A percentile compares a stretch with the other conserved stretches of the same genome.
Conservation (phyloP, 345 rosid species). For the Salix udensis region DNA sequence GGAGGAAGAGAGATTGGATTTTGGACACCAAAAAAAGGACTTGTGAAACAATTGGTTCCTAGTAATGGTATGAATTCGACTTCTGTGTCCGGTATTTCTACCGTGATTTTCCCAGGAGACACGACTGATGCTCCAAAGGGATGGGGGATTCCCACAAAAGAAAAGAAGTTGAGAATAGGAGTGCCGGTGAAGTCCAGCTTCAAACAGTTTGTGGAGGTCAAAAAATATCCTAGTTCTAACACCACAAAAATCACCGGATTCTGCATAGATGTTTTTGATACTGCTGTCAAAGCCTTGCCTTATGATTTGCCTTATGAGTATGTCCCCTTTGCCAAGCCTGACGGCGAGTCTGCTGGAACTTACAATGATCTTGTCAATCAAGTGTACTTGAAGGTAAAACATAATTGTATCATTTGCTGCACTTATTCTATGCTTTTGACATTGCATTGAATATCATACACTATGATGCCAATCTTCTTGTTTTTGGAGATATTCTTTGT, state of each 20-base stretch:
- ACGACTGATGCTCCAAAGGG: conserved; percentile 30
- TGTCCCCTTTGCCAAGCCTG: conserved; percentile 37
- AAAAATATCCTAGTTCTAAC: conserved; percentile 23
- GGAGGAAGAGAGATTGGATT: conserved; percentile 26
- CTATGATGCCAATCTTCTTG: neutral
- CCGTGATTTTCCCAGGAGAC: conserved; percentile 45
- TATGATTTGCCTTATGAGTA: conserved; percentile 68
- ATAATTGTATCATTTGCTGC: neutral
- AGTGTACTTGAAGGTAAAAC: conserved; percentile 41
- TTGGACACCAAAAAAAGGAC: conserved; percentile 29
- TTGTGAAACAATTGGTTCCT: neutral
- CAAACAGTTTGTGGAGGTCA: conserved; percentile 21
- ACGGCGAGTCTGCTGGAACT: conserved; percentile 15
- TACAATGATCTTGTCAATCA: conserved; percentile 42
- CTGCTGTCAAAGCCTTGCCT: conserved; percentile 63
- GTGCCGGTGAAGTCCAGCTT: conserved; percentile 35
- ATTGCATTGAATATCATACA: no score
- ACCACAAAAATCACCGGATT: conserved; percentile 42
- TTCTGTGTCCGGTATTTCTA: conserved; percentile 2
- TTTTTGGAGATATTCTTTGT: conserved; percentile 22
- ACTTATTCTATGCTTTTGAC: no score
- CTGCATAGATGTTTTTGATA: conserved; percentile 73
- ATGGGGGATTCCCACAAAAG: conserved; percentile 29
- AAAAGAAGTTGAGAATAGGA: conserved; percentile 39
- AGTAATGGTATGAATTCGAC: neutral